Percentiles rank a stretch among this genome's conserved stretches.
Evolutionary conservation across 768 basidiomycete species (phyloP).

Genomic region (Sporobolomyces roseus): DNA sequence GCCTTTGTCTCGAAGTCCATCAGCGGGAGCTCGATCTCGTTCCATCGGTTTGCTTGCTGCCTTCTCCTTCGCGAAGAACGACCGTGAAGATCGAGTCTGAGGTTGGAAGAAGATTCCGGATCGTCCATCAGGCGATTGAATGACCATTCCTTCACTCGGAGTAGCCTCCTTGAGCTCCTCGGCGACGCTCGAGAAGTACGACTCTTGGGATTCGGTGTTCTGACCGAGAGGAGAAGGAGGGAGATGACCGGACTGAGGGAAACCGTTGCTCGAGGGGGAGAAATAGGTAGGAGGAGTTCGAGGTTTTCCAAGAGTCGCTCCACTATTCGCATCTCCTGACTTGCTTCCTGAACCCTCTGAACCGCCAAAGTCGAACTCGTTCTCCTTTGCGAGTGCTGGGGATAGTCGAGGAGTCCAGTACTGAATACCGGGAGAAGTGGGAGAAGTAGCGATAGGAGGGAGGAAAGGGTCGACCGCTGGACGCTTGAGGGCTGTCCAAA

Average conservation of each 20-base stretch:
- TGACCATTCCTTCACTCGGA: slow-evolving; percentile 77
- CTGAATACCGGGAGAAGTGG: slow-evolving; percentile 66
- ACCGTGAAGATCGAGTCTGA: slow-evolving; percentile 31
- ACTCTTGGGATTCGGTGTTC: slow-evolving; percentile 29
- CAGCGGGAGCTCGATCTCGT: slow-evolving; percentile 7
- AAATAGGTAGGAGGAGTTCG: slow-evolving; percentile 36
- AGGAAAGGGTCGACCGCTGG: slow-evolving; percentile 88
- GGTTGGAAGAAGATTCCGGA: slow-evolving; percentile 97
- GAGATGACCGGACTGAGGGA: not conserved
- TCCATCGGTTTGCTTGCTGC: slow-evolving; percentile 15
- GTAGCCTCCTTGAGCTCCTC: slow-evolving; percentile 56
- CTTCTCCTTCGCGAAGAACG: slow-evolving; percentile 12
- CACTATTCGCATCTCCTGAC: not conserved
- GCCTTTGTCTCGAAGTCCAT: slow-evolving; percentile 29
- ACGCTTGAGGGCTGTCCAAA: slow-evolving; percentile 82
- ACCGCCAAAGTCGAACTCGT: slow-evolving; percentile 41
- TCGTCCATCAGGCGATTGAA: slow-evolving; percentile 88
- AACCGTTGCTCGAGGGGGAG: not conserved
- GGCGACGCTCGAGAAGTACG: slow-evolving; percentile 39
- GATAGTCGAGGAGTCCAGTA: slow-evolving; percentile 49
- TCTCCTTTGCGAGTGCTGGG: slow-evolving; percentile 47
- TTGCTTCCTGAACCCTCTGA: not conserved
- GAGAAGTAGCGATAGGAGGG: slow-evolving; percentile 88
- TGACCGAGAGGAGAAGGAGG: slow-evolving; percentile 37
- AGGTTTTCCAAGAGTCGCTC: slow-evolving; percentile 29